These are phyloP conservation scores for Arachis hypogaea DNA, from an alignment of 306 rosid species.

Conservation along the genomic window DNA sequence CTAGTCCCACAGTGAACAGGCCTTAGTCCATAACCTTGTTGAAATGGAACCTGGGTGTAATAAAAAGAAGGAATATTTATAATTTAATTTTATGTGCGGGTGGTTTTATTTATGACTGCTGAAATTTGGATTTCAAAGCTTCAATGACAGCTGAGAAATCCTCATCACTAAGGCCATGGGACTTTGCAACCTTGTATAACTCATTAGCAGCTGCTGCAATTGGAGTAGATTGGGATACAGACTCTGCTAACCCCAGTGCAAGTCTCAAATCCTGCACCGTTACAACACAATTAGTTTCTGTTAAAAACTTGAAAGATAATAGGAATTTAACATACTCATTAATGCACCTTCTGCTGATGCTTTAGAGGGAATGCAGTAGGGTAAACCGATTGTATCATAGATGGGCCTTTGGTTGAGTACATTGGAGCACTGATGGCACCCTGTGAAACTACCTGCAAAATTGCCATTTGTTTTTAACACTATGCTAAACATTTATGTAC, in stretches of 20 bases:
- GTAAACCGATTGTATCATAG: constrained; percentile 81
- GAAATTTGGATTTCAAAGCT: constrained; percentile 74
- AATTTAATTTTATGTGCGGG: background rate
- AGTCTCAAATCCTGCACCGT: constrained; percentile 89
- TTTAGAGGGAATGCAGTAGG: constrained; percentile 94
- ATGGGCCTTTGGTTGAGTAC: constrained; percentile 85
- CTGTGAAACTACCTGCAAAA: constrained; percentile 85
- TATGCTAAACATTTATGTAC: background rate
- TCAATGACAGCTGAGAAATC: constrained; percentile 98
- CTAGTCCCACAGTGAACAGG: constrained; percentile 6
- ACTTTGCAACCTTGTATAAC: constrained; percentile 88
- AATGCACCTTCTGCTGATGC: constrained; percentile 93
- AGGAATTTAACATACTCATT: background rate
- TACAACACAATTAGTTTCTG: background rate
- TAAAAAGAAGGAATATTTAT: background rate
- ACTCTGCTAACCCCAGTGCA: constrained; percentile 87
- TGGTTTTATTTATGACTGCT: constrained; percentile 45
- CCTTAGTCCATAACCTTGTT: background rate
- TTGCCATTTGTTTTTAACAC: constrained; percentile 26
- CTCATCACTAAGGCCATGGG: constrained; percentile 78
- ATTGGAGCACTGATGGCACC: constrained; percentile 96
- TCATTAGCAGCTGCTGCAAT: constrained; percentile 96
- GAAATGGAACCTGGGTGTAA: background rate
- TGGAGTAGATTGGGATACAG: constrained; percentile 87
- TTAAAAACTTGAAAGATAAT: constrained; percentile 3